phyloP scores from a whole-genome alignment of 768 basidiomycete genomes.

The Mycena rebaudengoi region DNA sequence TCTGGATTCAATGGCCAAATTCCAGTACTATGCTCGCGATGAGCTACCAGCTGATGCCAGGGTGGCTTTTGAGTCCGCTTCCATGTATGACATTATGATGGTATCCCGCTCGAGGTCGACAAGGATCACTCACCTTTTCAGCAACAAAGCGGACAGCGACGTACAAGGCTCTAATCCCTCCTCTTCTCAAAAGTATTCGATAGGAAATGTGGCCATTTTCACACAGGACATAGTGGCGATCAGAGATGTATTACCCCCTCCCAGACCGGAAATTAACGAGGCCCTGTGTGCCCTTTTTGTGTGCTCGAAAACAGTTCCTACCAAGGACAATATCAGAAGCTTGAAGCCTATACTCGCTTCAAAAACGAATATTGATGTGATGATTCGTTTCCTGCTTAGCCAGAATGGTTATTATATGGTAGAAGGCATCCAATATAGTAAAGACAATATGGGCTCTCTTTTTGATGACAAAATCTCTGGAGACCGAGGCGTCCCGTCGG shows the following conservation, averaged over 20 bases:
- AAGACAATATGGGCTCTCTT: too few relatives aligned
- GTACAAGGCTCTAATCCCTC: too few relatives aligned
- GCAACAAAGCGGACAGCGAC: neutral
- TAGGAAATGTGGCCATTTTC: neutral
- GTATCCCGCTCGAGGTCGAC: neutral
- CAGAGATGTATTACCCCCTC: neutral
- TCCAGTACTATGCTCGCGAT: neutral
- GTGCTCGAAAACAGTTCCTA: neutral
- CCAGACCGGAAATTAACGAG: neutral
- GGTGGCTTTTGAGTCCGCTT: neutral
- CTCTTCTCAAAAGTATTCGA: neutral
- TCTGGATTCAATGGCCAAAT: neutral
- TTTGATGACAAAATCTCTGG: too few relatives aligned
- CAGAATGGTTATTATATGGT: too few relatives aligned
- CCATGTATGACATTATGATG: neutral
- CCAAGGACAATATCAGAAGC: neutral
- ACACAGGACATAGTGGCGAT: neutral
- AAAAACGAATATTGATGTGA: too few relatives aligned
- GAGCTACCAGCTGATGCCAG: neutral
- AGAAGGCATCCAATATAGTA: too few relatives aligned
- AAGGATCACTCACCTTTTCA: neutral
- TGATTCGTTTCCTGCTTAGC: too few relatives aligned
- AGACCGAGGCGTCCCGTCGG: too few relatives aligned
- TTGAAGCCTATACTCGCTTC: too few relatives aligned
- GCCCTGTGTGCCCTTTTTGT: neutral